These are phyloP conservation scores for Lasiodiplodia sp. DNA, from an alignment of 2,329 filamentous ascomycete genomes.

Conservation along the genomic window DNA sequence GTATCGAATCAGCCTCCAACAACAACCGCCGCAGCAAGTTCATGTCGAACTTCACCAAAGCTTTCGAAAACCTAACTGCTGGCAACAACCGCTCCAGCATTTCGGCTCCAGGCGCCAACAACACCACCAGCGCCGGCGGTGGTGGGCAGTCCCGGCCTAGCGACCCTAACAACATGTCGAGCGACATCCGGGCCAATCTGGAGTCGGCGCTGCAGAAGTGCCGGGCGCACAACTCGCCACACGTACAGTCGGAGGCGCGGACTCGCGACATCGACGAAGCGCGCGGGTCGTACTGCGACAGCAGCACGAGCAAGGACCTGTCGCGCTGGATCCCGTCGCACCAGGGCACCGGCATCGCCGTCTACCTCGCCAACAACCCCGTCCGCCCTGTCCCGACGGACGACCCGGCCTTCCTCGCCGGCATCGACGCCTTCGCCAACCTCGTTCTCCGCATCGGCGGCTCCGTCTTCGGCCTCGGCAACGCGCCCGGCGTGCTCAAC, in stretches of 20 bases:
- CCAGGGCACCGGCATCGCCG: constrained; percentile 13
- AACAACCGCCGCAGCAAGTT: constrained; percentile 38
- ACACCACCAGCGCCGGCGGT: background rate
- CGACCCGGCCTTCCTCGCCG: constrained; percentile 5
- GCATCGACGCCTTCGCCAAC: constrained; percentile 11
- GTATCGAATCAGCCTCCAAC: constrained; percentile 45
- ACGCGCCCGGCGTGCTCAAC: constrained; percentile 61
- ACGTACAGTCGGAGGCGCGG: constrained; percentile 75
- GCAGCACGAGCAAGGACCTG: constrained; percentile 75
- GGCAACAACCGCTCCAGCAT: constrained; percentile 37
- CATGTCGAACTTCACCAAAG: constrained; percentile 41
- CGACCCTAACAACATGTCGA: constrained; percentile 24
- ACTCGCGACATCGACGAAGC: constrained; percentile 77
- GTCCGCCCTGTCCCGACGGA: background rate
- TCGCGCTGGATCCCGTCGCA: constrained; percentile 15
- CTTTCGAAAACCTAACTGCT: constrained; percentile 30
- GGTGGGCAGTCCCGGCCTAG: background rate
- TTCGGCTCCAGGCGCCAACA: background rate
- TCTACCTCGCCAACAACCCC: constrained; percentile 23
- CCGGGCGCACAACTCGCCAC: constrained; percentile 75
- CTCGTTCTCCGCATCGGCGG: constrained; percentile 5
- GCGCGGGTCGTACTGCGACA: constrained; percentile 85
- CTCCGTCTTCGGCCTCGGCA: constrained; percentile 7
- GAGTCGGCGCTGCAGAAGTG: constrained; percentile 77
- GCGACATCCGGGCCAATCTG: constrained; percentile 37